Evolutionary conservation across 179 eudicot genomes (phyloP).

Genomic region (Nepenthes alata): DNA sequence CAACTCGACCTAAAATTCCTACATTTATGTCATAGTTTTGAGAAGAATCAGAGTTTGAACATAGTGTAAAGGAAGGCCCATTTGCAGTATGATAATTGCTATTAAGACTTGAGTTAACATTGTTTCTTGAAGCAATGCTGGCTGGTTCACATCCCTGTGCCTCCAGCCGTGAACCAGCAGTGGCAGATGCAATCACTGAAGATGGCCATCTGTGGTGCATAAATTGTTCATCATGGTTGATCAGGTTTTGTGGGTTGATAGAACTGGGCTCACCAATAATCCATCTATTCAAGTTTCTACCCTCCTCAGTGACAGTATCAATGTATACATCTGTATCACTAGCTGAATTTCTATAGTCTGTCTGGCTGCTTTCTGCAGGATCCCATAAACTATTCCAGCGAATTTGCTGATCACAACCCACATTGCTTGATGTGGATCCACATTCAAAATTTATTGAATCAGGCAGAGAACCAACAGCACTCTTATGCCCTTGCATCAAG

Average conservation of each 20-base stretch:
- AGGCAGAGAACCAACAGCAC: conserved; percentile 65
- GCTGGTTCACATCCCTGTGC: conserved; percentile 30
- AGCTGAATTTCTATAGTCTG: conserved; percentile 34
- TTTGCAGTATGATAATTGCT: conserved; percentile 12
- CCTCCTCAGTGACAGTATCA: conserved; percentile 27
- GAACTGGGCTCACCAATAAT: conserved; percentile 54
- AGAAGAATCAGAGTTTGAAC: conserved; percentile 24
- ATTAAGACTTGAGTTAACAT: conserved; percentile 27
- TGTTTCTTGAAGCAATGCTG: conserved; percentile 25
- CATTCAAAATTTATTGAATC: conserved; percentile 62
- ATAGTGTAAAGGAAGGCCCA: conserved; percentile 23
- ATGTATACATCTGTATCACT: conserved; percentile 22
- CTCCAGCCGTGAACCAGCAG: conserved; percentile 22
- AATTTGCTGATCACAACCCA: conserved; percentile 45
- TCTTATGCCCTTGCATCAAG: conserved; percentile 86
- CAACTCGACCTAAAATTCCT: conserved; percentile 21
- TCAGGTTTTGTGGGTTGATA: conserved; percentile 19
- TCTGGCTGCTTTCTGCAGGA: conserved; percentile 34
- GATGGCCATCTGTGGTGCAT: conserved; percentile 39
- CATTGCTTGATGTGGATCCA: conserved; percentile 49
- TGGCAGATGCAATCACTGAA: conserved; percentile 7
- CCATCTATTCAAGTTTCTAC: conserved; percentile 43
- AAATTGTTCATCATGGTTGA: conserved; percentile 25
- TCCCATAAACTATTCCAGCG: conserved; percentile 53
- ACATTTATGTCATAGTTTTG: conserved; percentile 31